Conservation (phyloP, 2,329 filamentous ascomycete species). For the Cordyceps cicadae region DNA sequence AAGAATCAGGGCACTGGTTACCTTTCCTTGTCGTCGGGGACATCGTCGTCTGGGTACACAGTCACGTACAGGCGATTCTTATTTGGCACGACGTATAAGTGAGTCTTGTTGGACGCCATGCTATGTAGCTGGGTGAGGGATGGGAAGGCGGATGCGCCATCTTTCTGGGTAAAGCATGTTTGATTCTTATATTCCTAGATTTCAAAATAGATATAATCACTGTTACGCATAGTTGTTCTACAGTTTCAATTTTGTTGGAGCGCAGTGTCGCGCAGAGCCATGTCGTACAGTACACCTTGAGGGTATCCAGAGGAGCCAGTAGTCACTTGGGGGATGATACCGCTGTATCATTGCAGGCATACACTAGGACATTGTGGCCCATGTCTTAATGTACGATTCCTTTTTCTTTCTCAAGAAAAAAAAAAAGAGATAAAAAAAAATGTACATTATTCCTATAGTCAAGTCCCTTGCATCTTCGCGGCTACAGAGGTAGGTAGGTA, state of each 20-base stretch:
- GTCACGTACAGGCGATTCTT: slow-evolving; percentile 8
- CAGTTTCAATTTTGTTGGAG: neutral
- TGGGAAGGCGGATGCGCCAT: neutral
- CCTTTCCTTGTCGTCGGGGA: slow-evolving; percentile 5
- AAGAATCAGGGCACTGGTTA: neutral
- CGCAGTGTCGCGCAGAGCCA: neutral
- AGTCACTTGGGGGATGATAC: too few relatives aligned
- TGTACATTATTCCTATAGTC: too few relatives aligned
- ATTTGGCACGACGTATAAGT: neutral
- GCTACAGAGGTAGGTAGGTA: too few relatives aligned
- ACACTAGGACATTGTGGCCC: too few relatives aligned
- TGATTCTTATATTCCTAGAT: neutral
- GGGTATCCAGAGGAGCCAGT: neutral
- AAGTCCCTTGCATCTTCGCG: too few relatives aligned
- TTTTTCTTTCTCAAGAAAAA: too few relatives aligned
- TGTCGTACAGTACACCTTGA: neutral
- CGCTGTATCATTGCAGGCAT: too few relatives aligned
- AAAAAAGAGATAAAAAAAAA: too few relatives aligned
- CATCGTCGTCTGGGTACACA: slow-evolving; percentile 3
- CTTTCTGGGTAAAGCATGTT: neutral
- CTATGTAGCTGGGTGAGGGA: neutral
- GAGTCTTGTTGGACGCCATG: slow-evolving; percentile 1
- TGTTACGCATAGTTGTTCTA: neutral
- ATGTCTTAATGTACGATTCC: too few relatives aligned
- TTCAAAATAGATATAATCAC: neutral